Base-by-base conservation (phyloP, 192 early-diverging fungal genomes). In the Coemansia sp. region DNA sequence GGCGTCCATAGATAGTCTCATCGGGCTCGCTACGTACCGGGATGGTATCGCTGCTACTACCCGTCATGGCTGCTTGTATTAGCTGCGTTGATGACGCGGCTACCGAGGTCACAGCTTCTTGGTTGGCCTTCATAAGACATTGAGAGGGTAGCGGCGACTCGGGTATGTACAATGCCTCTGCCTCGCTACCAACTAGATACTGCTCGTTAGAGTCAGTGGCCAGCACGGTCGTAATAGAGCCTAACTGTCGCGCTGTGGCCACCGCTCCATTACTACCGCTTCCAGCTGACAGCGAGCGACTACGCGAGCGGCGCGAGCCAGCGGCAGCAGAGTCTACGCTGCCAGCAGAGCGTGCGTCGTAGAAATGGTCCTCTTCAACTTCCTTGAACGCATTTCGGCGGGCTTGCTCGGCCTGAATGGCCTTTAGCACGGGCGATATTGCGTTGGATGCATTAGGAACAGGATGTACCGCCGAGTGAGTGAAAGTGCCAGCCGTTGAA, bases 1-100 rank as follows among this genome's bases (percentile, higher is more conserved):
- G 85, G 43, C 88, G 84, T 65, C 92, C 86, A 38, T 59, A 46
- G 37, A 85, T 85, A 4, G 76, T 73, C 53, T 77, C 72, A 35
- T 78, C 69, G 0, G 80, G 77, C 52, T 69, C 53, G 8, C 39
- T 42, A 16, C 83, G 83, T 35, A 85, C 76, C 4, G 79, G 79
- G 8, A 73, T 46, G 5, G 73, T 58, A 0, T 39, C 68, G 33
- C 39, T 47, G 43, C 38, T 21, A 61, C 33, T 59, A 26, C 26
- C 44, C 35, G 35, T 23, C 57, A 23, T 26, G 17, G 32, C 32
- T 39, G 35, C 8, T 8, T 61, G 59, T 33, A 39, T 13, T 10
- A 40, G 7, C 37, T 61, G 59, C 38, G 59, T 33, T 1, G 59
- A 19, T 17, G 38, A n/a, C 11, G 28, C 32, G 2, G 59, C 38